Percentiles rank a stretch among this genome's conserved stretches.
These are phyloP conservation scores for Poa annua DNA, from an alignment of 176 grass and related monocot genomes.

Conservation along the genomic window DNA sequence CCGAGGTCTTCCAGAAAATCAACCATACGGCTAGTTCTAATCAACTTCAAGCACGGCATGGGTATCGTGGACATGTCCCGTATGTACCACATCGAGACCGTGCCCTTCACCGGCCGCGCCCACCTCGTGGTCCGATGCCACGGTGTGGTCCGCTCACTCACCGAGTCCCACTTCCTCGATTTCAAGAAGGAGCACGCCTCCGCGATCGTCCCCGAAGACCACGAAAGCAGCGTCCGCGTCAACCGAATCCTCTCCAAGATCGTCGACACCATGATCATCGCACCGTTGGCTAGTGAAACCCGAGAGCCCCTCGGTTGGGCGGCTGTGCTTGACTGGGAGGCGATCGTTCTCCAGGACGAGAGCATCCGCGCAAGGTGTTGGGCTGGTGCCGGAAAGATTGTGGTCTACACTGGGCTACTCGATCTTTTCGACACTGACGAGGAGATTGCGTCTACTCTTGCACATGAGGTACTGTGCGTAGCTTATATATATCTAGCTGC, in stretches of 20 bases:
- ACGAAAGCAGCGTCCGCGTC: background rate
- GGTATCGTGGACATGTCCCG: fast-evolving
- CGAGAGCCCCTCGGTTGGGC: background rate
- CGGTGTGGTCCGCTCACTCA: no score
- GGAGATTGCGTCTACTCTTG: background rate
- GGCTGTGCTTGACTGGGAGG: background rate
- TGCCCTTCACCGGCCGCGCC: background rate
- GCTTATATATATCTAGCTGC: no score
- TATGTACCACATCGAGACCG: background rate
- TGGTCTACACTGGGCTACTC: background rate
- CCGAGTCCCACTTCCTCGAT: background rate
- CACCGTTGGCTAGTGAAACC: background rate
- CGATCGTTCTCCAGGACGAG: background rate
- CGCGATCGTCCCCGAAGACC: background rate
- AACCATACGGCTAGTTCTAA: no score
- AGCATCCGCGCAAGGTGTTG: background rate
- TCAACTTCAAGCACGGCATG: background rate
- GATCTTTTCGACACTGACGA: background rate
- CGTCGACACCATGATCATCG: background rate
- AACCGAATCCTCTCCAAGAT: background rate
- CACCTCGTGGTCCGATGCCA: background rate
- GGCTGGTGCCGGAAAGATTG: background rate
- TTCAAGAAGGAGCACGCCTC: background rate
- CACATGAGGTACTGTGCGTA: background rate
- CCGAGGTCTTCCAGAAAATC: no score